Percentiles rank a stretch among this genome's conserved stretches.
Conservation (phyloP, 2,329 filamentous ascomycete species). For the Pseudocercospora pini-densiflorae region DNA sequence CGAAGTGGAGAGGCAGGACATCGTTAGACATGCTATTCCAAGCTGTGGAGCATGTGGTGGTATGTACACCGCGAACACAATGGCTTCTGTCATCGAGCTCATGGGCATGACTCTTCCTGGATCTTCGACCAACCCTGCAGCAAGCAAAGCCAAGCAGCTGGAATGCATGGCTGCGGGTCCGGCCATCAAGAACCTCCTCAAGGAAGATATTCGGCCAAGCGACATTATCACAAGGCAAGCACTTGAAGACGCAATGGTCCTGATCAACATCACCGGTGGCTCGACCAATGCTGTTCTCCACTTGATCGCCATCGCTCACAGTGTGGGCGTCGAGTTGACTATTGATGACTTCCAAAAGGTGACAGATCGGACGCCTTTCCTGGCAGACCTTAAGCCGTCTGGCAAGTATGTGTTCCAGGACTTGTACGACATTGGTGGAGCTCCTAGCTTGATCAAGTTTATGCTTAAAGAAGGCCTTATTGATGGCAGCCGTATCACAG, state of each 20-base stretch:
- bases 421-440: conserved; percentile 59
- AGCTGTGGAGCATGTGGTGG: conserved; percentile 83
- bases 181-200: conserved; percentile 56
- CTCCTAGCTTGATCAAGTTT: conserved; percentile 55
- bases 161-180: conserved; percentile 56
- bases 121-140: conserved; percentile 56
- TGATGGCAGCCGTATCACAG: conserved; percentile 54
- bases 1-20: conserved; percentile 90
- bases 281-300: conserved; percentile 58
- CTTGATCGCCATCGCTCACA: conserved; percentile 57
- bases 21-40: conserved; percentile 89
- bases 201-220: conserved; percentile 55
- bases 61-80: conserved; percentile 66
- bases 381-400: conserved; percentile 57
- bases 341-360: conserved; percentile 55
- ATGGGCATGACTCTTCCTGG: conserved; percentile 58
- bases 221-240: conserved; percentile 56
- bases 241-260: conserved; percentile 57
- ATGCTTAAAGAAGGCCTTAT: conserved; percentile 55
- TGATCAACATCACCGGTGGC: conserved; percentile 56
- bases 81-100: conserved; percentile 56
- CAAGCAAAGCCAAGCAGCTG: conserved; percentile 55
- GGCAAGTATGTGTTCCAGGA: conserved; percentile 64
- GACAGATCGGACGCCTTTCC: conserved; percentile 55
- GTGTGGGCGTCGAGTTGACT: conserved; percentile 55